Base-by-base conservation (phyloP, 192 early-diverging fungal species). In the Dissophora globulifera region DNA sequence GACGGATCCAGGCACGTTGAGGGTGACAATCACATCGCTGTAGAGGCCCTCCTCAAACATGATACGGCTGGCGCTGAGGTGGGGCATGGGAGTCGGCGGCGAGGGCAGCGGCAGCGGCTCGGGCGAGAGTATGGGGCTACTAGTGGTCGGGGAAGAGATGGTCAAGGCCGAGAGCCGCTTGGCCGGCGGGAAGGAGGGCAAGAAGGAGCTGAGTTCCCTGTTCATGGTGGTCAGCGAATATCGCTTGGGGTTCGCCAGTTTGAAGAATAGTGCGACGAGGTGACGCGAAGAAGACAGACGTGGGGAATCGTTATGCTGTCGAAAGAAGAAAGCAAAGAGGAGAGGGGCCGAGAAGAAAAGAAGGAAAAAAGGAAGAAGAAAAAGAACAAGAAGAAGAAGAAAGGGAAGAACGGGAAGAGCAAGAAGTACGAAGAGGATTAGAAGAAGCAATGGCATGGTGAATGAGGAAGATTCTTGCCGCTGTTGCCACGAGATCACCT, bases 41-140 rank as follows among this genome's bases (percentile, higher is more conserved):
- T 76, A 76, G 53, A 76, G 72, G n/a, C 72, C 72, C 32, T 76
- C 72, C 38, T 76, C 72, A 29, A 76, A 76, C 0, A 76, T 46
- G 10, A 67, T 64, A 22, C 72, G 72, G 33, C 72, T 76, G 5
- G 72, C 72, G 22, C 72, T 76, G 31, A 76, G 52, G 22, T 76
- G 72, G 3, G 72, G 62, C 72, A 76, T 76, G 12, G 72, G 72
- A 0, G 63, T 52, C 16, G 72, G 71, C 11, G 71, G 63, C 4
- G 63, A 60, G 38, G 63, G 63, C 52, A 66, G 13, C 20, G 63
- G 63, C 52, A 66, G 13, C 20, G 72, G 72, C 35, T 76, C 72
- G 16, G 72, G 72, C 2, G 72, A 45, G 19, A 76, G 33, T 31
- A 76, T 47, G 19, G 72, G 72, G 32, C 63, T 66, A 41, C 41